Conservation (phyloP, 2,329 filamentous ascomycete genomes). For the Aspergillus arachidicola region DNA sequence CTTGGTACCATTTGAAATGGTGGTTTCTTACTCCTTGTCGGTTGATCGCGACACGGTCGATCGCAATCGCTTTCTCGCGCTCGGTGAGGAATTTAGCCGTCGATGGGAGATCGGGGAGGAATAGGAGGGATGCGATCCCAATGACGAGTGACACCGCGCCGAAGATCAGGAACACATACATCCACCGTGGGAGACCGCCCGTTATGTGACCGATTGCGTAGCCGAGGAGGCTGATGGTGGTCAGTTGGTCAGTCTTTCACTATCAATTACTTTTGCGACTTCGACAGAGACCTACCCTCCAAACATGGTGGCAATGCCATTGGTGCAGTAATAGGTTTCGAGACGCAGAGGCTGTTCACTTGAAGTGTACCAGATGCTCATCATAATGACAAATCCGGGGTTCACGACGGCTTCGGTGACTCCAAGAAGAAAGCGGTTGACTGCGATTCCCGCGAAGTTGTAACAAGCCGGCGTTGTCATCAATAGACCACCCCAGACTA, state of each 20-base stretch:
- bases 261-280: neutral
- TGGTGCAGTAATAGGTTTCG: conserved; percentile 60
- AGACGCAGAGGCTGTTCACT: conserved; percentile 55
- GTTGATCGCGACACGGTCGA: conserved; percentile 56
- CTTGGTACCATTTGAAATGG: conserved; percentile 51
- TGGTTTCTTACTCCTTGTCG: conserved; percentile 58
- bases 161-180: conserved; percentile 62
- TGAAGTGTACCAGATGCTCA: conserved; percentile 54
- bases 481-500: conserved; percentile 49
- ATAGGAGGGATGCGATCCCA: conserved; percentile 39
- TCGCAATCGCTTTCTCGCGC: conserved; percentile 49
- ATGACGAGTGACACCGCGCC: conserved; percentile 42
- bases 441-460: conserved; percentile 48
- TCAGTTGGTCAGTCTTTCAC: neutral
- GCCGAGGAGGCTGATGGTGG: conserved; percentile 46
- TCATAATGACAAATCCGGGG: conserved; percentile 54
- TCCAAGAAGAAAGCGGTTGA: conserved; percentile 51
- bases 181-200: conserved; percentile 54
- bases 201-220: conserved; percentile 64
- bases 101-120: conserved; percentile 49
- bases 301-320: conserved; percentile 64
- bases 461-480: conserved; percentile 48
- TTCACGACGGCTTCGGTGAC: conserved; percentile 53
- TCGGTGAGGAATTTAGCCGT: conserved; percentile 48
- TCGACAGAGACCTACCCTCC: conserved; percentile 46